A percentile compares a stretch with the other conserved stretches of the same genome.
These are phyloP conservation scores for Heliamphora pulchella DNA, from an alignment of 179 eudicot genomes.

Conservation along the genomic window DNA sequence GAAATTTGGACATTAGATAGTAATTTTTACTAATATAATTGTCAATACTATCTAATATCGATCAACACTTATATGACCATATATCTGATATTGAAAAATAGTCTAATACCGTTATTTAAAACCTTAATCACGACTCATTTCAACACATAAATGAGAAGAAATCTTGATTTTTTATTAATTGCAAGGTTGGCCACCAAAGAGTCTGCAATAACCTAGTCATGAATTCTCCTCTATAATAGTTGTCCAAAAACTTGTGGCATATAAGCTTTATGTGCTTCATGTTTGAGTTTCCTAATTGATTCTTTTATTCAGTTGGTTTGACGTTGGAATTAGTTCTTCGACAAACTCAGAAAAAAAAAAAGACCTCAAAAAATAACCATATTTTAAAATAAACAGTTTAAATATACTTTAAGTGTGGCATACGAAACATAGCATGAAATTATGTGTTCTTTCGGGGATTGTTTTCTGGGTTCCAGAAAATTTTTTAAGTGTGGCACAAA, in stretches of 20 bases:
- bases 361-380: too few relatives aligned
- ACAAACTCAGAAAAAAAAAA: too few relatives aligned
- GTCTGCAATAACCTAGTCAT: conserved; percentile 2
- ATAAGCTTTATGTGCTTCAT: conserved; percentile 10
- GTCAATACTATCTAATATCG: neutral
- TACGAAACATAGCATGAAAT: too few relatives aligned
- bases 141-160: neutral
- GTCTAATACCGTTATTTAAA: neutral
- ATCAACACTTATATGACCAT: neutral
- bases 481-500: too few relatives aligned
- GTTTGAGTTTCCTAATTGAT: conserved; percentile 12
- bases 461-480: too few relatives aligned
- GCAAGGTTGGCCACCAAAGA: neutral
- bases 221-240: neutral
- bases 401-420: too few relatives aligned
- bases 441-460: too few relatives aligned
- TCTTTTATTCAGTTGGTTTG: conserved; percentile 15
- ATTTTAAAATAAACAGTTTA: too few relatives aligned
- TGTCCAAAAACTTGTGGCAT: neutral
- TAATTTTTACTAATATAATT: too few relatives aligned
- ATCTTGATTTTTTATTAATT: neutral
- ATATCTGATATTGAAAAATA: neutral
- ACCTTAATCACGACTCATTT: neutral
- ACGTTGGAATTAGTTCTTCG: neutral
- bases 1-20: too few relatives aligned